A percentile compares a stretch with the other conserved stretches of the same genome.
phyloP scores from a whole-genome alignment of 306 rosid species.

The Betula pendula region DNA sequence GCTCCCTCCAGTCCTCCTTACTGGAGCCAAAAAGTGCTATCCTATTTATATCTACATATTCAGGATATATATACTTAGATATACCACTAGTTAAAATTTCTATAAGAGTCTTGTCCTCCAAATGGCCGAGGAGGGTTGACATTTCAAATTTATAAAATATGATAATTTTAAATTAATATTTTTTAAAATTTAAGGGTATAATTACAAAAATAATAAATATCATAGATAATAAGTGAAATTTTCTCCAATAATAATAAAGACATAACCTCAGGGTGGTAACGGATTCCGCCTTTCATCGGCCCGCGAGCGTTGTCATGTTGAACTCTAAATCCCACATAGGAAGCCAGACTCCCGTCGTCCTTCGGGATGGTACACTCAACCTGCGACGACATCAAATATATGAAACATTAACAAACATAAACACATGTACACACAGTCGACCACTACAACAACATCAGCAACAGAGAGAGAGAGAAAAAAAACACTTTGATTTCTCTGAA shows the following conservation, averaged over 20 bases:
- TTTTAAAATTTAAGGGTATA: too few relatives aligned
- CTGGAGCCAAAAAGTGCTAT: too few relatives aligned
- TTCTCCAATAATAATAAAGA: neutral
- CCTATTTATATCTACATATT: too few relatives aligned
- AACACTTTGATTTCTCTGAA: conserved; percentile 68
- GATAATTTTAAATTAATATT: too few relatives aligned
- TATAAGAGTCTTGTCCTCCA: too few relatives aligned
- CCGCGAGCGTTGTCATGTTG: conserved; percentile 90
- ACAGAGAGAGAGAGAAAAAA: neutral
- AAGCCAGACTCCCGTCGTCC: conserved; percentile 68
- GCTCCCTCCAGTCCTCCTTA: too few relatives aligned
- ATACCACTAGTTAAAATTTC: too few relatives aligned
- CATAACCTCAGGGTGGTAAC: conserved; percentile 79
- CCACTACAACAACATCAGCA: neutral
- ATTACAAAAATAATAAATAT: too few relatives aligned
- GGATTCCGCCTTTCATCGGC: conserved; percentile 85
- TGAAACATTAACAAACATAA: neutral
- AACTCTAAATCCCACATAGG: conserved; percentile 71
- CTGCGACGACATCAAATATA: conserved; percentile 31
- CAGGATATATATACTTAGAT: too few relatives aligned
- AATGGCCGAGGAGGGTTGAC: too few relatives aligned
- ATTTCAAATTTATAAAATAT: too few relatives aligned
- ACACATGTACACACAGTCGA: neutral
- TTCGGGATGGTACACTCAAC: conserved; percentile 80
- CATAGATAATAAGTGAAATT: too few relatives aligned